phyloP scores from a whole-genome alignment of 2,329 filamentous ascomycete species.

The Fusarium marasasianum region DNA sequence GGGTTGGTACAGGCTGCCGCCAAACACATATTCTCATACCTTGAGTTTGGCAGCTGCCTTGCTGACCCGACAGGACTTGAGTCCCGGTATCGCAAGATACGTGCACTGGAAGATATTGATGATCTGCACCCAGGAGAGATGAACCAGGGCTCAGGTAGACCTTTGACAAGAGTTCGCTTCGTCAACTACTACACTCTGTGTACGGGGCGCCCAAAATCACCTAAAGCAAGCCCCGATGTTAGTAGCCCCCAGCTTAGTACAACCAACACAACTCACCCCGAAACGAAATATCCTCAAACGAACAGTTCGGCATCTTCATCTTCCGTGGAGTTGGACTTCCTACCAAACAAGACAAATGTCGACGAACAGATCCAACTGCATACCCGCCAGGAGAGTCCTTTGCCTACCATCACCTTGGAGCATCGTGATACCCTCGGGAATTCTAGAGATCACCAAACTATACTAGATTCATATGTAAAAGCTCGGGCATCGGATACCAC shows the following conservation, averaged over 20 bases:
- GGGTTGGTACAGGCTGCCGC: constrained; percentile 75
- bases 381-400: constrained; percentile 5
- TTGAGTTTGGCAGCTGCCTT: constrained; percentile 85
- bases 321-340: constrained; percentile 5
- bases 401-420: constrained; percentile 33
- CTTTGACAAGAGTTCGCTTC: constrained; percentile 72
- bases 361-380: constrained; percentile 3
- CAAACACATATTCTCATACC: constrained; percentile 78
- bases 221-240: constrained; percentile 34
- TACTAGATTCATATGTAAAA: constrained; percentile 15
- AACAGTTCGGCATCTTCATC: background rate
- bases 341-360: background rate
- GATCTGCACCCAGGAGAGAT: constrained; percentile 53
- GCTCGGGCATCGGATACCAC: background rate
- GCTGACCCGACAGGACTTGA: constrained; percentile 79
- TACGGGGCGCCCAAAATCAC: constrained; percentile 71
- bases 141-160: constrained; percentile 20
- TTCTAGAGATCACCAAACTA: constrained; percentile 19
- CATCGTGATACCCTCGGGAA: constrained; percentile 31
- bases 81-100: constrained; percentile 73
- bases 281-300: background rate
- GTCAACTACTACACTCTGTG: constrained; percentile 93
- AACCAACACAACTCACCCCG: background rate
- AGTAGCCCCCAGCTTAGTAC: background rate
- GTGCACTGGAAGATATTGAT: constrained; percentile 76